These are phyloP conservation scores for Aspergillus sparsus DNA, from an alignment of 495 filamentous ascomycete species.

Conservation along the genomic window DNA sequence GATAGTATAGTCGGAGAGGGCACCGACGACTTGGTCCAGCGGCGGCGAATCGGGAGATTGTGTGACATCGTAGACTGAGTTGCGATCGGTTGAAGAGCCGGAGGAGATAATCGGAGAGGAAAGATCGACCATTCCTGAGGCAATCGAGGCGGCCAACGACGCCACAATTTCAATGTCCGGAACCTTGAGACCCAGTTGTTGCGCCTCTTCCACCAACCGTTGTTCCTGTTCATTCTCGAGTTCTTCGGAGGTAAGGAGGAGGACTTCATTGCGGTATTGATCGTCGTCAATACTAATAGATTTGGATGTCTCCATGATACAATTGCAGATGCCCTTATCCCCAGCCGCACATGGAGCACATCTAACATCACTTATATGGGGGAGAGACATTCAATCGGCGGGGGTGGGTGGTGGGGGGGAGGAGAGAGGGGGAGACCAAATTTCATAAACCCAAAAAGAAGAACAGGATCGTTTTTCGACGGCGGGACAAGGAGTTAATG, in stretches of 20 bases:
- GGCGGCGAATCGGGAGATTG: constrained; percentile 31
- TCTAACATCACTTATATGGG: constrained; percentile 2
- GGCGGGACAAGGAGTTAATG: not conserved
- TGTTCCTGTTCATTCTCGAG: constrained; percentile 40
- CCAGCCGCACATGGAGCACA: constrained; percentile 19
- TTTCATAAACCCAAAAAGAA: constrained; percentile 4
- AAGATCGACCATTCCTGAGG: constrained; percentile 41
- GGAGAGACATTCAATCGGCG: not conserved
- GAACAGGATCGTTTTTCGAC: not conserved
- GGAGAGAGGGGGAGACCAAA: constrained; percentile 6
- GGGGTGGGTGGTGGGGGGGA: constrained; percentile 9
- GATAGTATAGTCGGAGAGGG: constrained; percentile 42
- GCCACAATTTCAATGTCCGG: constrained; percentile 42
- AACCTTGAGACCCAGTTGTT: constrained; percentile 40
- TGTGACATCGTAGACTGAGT: constrained; percentile 36
- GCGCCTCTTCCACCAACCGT: constrained; percentile 42
- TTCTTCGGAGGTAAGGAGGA: constrained; percentile 37
- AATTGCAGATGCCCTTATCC: constrained; percentile 15
- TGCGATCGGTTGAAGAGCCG: constrained; percentile 42
- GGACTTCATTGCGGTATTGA: constrained; percentile 44
- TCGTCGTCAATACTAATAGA: constrained; percentile 33
- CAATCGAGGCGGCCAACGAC: constrained; percentile 43
- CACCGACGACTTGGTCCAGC: constrained; percentile 36
- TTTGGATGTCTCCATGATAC: constrained; percentile 24
- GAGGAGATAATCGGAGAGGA: constrained; percentile 42